Conservation (phyloP, 2,329 filamentous ascomycete genomes). For the Fusarium nematophilum region DNA sequence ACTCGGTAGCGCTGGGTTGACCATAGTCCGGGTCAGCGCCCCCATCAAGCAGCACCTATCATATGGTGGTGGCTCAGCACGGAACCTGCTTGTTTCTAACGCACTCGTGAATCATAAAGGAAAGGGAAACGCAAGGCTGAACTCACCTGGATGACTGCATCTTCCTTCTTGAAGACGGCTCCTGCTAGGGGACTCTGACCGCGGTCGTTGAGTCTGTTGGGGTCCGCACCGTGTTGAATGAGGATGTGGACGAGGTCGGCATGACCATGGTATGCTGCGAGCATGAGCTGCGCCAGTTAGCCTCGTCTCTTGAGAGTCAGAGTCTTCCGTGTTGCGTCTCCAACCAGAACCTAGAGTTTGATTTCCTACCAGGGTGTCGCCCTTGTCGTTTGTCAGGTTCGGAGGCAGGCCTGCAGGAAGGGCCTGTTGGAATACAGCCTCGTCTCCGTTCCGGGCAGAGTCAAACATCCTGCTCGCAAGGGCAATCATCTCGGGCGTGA, state of each 20-base stretch:
- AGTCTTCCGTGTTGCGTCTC: background rate
- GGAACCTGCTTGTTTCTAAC: background rate
- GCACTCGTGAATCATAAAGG: background rate
- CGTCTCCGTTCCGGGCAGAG: slow-evolving; percentile 70
- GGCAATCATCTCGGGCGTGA: slow-evolving; percentile 73
- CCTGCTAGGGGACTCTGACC: slow-evolving; percentile 77
- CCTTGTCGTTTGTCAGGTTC: slow-evolving; percentile 79
- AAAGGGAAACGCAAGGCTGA: no score
- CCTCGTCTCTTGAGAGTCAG: background rate
- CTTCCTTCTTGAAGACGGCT: slow-evolving; percentile 78
- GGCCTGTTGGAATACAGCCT: slow-evolving; percentile 69
- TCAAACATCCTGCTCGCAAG: slow-evolving; percentile 76
- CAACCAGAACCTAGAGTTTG: background rate
- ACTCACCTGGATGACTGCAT: slow-evolving; percentile 68
- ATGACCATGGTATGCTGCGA: slow-evolving; percentile 77
- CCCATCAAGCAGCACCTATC: slow-evolving; percentile 59
- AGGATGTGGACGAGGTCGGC: slow-evolving; percentile 69
- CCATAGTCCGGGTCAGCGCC: slow-evolving; percentile 67
- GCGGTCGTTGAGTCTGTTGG: slow-evolving; percentile 74
- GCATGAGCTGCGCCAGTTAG: slow-evolving; percentile 67
- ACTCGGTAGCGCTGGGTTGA: slow-evolving; percentile 60
- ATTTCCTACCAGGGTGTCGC: slow-evolving; percentile 71
- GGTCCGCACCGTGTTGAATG: slow-evolving; percentile 71
- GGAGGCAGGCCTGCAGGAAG: slow-evolving; percentile 73
- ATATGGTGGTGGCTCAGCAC: background rate